phyloP scores from a whole-genome alignment of 2,329 filamentous ascomycete genomes.

The Monilinia laxa region DNA sequence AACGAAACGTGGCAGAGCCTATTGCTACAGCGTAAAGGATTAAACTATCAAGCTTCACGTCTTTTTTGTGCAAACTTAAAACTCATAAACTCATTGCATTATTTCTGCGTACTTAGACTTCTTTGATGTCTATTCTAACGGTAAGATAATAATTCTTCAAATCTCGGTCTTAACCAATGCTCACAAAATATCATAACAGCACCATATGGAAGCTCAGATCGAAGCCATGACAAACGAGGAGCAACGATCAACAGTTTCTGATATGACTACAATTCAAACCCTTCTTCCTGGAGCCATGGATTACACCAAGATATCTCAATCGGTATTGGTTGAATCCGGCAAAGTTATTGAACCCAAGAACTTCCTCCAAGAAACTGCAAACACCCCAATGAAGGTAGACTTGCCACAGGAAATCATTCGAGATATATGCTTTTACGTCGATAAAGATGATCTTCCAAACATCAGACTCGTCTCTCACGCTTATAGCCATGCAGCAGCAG shows the following conservation, averaged over 20 bases:
- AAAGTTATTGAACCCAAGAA: not conserved
- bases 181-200: not conserved
- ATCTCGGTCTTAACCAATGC: not conserved
- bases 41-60: not conserved
- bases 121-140: not conserved
- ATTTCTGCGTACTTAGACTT: not conserved
- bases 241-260: not conserved
- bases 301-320: not conserved
- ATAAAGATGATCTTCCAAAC: not conserved
- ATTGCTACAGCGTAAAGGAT: too few species aligned
- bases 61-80: not conserved
- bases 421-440: not conserved
- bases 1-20: too few species aligned
- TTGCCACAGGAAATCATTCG: constrained; percentile 6
- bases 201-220: not conserved
- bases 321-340: not conserved
- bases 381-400: too few species aligned
- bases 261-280: not conserved
- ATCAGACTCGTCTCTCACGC: not conserved
- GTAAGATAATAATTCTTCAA: not conserved
- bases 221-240: not conserved
- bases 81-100: not conserved
- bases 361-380: not conserved
- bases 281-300: not conserved
- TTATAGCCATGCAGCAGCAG: not conserved